Evolutionary conservation across 1,284 basidiomycete genomes (phyloP), one percentile per base, ranked within the genome.

Genomic region (Trichosporon coremiiforme): DNA sequence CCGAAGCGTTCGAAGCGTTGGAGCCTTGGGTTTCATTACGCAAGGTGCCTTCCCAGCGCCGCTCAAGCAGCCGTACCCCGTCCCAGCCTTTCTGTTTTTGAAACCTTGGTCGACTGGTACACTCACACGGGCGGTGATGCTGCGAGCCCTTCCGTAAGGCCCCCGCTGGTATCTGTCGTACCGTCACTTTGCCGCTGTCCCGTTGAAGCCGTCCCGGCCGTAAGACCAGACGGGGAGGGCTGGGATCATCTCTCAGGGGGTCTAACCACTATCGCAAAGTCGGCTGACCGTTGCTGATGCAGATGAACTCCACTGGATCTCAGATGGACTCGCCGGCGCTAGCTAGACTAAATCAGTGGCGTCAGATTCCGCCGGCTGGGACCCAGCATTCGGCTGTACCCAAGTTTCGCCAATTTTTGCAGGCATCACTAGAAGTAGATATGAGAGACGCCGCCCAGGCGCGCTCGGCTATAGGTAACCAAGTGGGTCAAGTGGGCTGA

Each of bases 21-120:
- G 50, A 53, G 50, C 50, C 50, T 50, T 50, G 20, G 50, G 50
- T 53, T 53, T 53, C 50, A 53, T 53, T 53, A 53, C 50, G 50
- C 50, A 53, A 53, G 22, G 50, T 12, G 50, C 50, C 50, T 22
- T 9, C 50, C 50, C 22, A 53, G 50, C 50, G 20, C 41, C 8
- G 10, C 12, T 17, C 50, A 22, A 22, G 50, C 50, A 20, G 50
- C 9, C 4, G 50, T 20, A 25, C 9, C 9, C 20, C 50, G 17
- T 20, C 8, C 50, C 50, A 7, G 25, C 20, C 50, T 20, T 25
- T 53, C 12, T 25, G 50, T 25, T 53, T 53, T 53, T 25, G 50
- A 53, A 53, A 25, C 50, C 47, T 50, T 50, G 47, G 47, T n/a
- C 47, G 47, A 25, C 47, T 50, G 47, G 20, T 50, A 20, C 25